Conservation (phyloP, 2,329 filamentous ascomycete species). For the Hyphodiscus sp. region DNA sequence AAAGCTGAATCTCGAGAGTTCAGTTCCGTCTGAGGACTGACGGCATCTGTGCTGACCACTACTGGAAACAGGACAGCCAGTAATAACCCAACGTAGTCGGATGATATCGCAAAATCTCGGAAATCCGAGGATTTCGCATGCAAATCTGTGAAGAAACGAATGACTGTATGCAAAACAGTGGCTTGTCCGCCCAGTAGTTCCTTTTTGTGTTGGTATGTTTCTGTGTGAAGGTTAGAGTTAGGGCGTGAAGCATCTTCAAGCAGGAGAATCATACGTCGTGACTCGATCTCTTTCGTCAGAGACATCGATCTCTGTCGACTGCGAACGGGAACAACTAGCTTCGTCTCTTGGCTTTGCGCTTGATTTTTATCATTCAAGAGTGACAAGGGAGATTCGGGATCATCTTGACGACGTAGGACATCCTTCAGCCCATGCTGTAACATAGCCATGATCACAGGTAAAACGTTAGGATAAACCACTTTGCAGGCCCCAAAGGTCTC, state of each 20-base stretch:
- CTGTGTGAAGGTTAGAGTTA: conserved; percentile 14
- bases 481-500: conserved; percentile 64
- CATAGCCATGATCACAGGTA: conserved; percentile 79
- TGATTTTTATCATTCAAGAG: conserved; percentile 31
- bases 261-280: conserved; percentile 39
- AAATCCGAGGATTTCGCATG: conserved; percentile 73
- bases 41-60: conserved; percentile 76
- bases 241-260: too few relatives aligned
- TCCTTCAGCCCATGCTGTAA: conserved; percentile 76
- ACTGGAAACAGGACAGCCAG: conserved; percentile 79
- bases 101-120: conserved; percentile 72
- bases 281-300: conserved; percentile 52
- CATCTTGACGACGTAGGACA: conserved; percentile 54
- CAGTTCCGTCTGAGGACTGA: conserved; percentile 81
- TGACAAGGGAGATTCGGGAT: conserved; percentile 53
- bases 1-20: conserved; percentile 73
- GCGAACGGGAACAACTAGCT: conserved; percentile 21
- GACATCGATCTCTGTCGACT: conserved; percentile 53
- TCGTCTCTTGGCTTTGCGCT: conserved; percentile 12
- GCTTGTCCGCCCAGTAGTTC: conserved; percentile 51
- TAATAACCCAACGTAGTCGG: conserved; percentile 75
- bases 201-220: conserved; percentile 36
- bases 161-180: conserved; percentile 65
- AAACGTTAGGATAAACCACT: conserved; percentile 68
- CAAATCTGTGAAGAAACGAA: conserved; percentile 72